Evolutionary conservation across 371 early-diverging fungal species (phyloP).

Genomic region (Rhizopus delemar): DNA sequence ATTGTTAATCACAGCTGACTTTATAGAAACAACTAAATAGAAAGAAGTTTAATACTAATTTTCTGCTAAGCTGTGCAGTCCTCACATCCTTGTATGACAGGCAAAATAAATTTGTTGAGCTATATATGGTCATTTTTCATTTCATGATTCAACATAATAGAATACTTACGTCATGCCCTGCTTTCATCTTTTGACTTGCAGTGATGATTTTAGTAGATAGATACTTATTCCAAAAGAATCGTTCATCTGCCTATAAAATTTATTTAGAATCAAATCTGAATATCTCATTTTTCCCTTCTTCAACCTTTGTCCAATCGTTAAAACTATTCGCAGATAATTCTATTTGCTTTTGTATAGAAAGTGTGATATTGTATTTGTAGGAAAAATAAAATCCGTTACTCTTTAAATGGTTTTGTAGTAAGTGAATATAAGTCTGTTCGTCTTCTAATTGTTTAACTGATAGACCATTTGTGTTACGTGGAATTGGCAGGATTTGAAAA

Average conservation of each 20-base stretch:
- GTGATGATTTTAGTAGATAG: slow-evolving; percentile 65
- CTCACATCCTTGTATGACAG: slow-evolving; percentile 89
- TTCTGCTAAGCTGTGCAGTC: neutral
- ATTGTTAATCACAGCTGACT: slow-evolving; percentile 51
- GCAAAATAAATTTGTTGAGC: slow-evolving; percentile 80
- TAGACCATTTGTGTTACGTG: slow-evolving; percentile 41
- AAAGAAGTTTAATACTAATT: neutral
- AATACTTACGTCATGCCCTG: slow-evolving; percentile 38
- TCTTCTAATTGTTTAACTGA: slow-evolving; percentile 49
- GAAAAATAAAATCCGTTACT: slow-evolving; percentile 80
- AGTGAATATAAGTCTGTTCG: slow-evolving; percentile 72
- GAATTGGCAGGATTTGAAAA: slow-evolving; percentile 74
- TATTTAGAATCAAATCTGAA: neutral
- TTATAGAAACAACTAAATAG: slow-evolving; percentile 55
- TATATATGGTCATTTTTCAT: slow-evolving; percentile 22
- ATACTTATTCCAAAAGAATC: slow-evolving; percentile 90
- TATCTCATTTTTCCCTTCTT: neutral
- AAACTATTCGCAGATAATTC: slow-evolving; percentile 11
- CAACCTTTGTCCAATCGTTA: slow-evolving; percentile 43
- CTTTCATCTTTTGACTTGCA: slow-evolving; percentile 11
- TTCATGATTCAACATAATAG: neutral
- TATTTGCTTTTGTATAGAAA: slow-evolving; percentile 73
- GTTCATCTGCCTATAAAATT: slow-evolving; percentile 68
- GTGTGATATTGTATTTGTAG: slow-evolving; percentile 79
- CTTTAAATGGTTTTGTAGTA: slow-evolving; percentile 68